A percentile compares a stretch with the other conserved stretches of the same genome.
Evolutionary conservation across 2,329 filamentous ascomycete genomes (phyloP).

Genomic region (Botrytis elliptica): DNA sequence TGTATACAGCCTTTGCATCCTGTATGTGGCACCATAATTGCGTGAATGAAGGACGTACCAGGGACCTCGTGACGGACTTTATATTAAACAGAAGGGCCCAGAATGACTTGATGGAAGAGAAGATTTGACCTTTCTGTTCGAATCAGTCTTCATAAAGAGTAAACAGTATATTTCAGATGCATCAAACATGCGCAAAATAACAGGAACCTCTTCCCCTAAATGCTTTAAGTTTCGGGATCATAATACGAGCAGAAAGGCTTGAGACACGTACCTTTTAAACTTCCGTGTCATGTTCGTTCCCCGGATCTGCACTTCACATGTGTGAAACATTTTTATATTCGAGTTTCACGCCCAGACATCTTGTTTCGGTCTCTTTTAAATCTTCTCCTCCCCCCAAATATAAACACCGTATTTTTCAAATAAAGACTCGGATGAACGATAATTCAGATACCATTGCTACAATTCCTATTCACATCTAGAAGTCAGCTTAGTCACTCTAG

Average conservation of each 20-base stretch:
- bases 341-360: conserved; percentile 7
- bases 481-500: conserved; percentile 6
- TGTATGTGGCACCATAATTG: neutral
- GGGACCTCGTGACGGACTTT: neutral
- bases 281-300: conserved; percentile 4
- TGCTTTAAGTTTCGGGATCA: neutral
- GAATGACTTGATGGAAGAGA: neutral
- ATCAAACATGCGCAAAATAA: neutral
- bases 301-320: conserved; percentile 7
- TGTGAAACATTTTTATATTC: conserved; percentile 17
- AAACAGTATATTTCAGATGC: neutral
- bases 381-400: neutral
- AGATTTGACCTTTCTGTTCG: neutral
- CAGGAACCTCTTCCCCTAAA: neutral
- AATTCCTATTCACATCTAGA: neutral
- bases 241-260: neutral
- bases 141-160: neutral
- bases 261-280: neutral
- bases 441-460: neutral
- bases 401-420: neutral
- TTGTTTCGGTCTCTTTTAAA: neutral
- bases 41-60: neutral
- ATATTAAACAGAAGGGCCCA: neutral
- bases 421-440: neutral
- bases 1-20: neutral